Base-by-base conservation (phyloP, 306 rosid genomes). In the Erythrophleum fordii region DNA sequence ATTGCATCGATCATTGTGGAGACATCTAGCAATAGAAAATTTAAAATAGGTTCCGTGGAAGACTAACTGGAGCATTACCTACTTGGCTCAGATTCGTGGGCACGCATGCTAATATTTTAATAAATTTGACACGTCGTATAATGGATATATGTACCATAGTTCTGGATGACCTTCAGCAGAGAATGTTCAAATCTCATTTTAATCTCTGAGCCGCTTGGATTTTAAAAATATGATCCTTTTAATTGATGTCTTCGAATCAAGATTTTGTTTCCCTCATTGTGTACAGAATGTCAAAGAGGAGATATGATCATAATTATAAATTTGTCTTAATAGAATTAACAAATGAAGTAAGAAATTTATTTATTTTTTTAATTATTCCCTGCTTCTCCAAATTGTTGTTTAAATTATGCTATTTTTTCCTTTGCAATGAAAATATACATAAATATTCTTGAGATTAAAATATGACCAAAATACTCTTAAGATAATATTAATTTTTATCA, bases 41-140 rank as follows among this genome's bases (percentile, higher is more conserved):
- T n/a, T 18, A 62, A 18, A 42, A 52, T 44, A 23, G 52, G 61
- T 53, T 71, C 65, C 82, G 73, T 80, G 72, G 80, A 80, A 64
- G 85, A 76, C 41, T 53, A 76, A 72, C 17, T 46, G 55, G 71
- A 45, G 37, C 77, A 76, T 22, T 18, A 18, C 46, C 28, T 64
- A n/a, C 23, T 64, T 16, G 45, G 73, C 70, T 16, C 42, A 22
- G 67, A 76, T 64, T 76, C 9, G 37, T 0, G 82, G 68, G 66
- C 60, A 80, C 76, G 79, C 76, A 61, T 26, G 44, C n/a, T 28
- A 26, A 11, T 51, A 37, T 16, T 41, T 48, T 75, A 69, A 51
- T 73, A 41, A 26, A 76, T 76, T 35, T 75, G 18, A 44, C 3
- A 60, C 9, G 70, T 74, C 73, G 17, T n/a, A 35, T 2, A 10